Conservation (phyloP, 2,329 filamentous ascomycete genomes). For the Pseudogymnoascus verrucosus region DNA sequence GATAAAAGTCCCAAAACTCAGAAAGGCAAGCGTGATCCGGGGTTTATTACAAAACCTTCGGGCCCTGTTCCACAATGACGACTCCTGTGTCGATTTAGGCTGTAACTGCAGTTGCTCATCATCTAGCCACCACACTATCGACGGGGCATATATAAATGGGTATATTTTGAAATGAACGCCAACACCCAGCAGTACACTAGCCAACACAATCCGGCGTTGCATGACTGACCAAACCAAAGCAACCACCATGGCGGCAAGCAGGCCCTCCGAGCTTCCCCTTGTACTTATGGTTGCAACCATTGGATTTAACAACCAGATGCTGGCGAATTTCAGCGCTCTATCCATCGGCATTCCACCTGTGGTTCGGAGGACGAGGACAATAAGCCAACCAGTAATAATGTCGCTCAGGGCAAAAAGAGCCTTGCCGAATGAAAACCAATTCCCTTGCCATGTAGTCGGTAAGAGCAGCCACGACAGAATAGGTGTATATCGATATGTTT, state of each 20-base stretch:
- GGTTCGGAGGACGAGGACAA: slow-evolving; percentile 47
- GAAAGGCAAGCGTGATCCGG: slow-evolving; percentile 49
- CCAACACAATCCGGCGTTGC: slow-evolving; percentile 50
- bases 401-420: slow-evolving; percentile 77
- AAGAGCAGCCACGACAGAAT: slow-evolving; percentile 84
- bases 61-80: slow-evolving; percentile 22
- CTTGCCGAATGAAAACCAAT: slow-evolving; percentile 76
- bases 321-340: slow-evolving; percentile 65
- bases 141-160: slow-evolving; percentile 86
- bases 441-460: slow-evolving; percentile 57
- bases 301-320: slow-evolving; percentile 90
- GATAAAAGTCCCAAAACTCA: slow-evolving; percentile 66
- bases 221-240: slow-evolving; percentile 77
- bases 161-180: slow-evolving; percentile 98
- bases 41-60: slow-evolving; percentile 42
- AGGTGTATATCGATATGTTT: slow-evolving; percentile 95
- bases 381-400: slow-evolving; percentile 74
- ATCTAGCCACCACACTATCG: slow-evolving; percentile 75
- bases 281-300: slow-evolving; percentile 98
- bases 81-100: slow-evolving; percentile 17
- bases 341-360: slow-evolving; percentile 28
- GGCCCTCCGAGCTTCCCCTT: slow-evolving; percentile 83
- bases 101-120: slow-evolving; percentile 30
- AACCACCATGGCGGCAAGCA: slow-evolving; percentile 78
- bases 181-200: slow-evolving; percentile 70